These are phyloP conservation scores for Botrytis galanthina DNA, from an alignment of 2,329 filamentous ascomycete genomes.

Conservation along the genomic window DNA sequence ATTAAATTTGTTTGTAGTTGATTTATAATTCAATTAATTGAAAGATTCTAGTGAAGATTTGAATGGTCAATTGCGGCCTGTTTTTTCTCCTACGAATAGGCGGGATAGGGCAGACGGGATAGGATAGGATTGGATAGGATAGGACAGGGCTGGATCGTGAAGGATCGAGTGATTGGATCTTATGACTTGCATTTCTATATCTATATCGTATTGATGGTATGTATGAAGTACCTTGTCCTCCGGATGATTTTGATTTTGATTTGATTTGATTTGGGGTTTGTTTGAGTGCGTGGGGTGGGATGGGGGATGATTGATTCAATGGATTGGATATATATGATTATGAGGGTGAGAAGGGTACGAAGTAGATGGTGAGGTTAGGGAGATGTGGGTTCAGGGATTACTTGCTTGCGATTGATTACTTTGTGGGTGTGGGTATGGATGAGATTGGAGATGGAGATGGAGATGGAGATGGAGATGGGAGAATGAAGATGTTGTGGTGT, in stretches of 20 bases:
- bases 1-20: too few species aligned
- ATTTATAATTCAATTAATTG: too few species aligned
- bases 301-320: too few species aligned
- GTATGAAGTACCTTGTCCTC: too few species aligned
- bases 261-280: neutral
- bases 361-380: neutral
- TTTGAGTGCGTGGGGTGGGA: neutral
- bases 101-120: neutral
- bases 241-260: too few species aligned
- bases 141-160: conserved; percentile 16
- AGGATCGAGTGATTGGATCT: conserved; percentile 18
- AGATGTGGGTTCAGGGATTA: neutral
- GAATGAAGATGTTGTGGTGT: neutral
- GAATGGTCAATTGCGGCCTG: too few species aligned
- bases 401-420: neutral
- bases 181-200: conserved; percentile 14
- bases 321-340: too few species aligned
- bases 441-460: neutral
- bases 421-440: neutral
- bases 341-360: too few species aligned
- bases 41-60: too few species aligned
- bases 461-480: neutral
- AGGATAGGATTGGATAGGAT: too few species aligned
- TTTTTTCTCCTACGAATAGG: neutral
- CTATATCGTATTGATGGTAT: neutral